Evolutionary conservation across 2,329 filamentous ascomycete species (phyloP).

Genomic region (Metarhizium brunneum): DNA sequence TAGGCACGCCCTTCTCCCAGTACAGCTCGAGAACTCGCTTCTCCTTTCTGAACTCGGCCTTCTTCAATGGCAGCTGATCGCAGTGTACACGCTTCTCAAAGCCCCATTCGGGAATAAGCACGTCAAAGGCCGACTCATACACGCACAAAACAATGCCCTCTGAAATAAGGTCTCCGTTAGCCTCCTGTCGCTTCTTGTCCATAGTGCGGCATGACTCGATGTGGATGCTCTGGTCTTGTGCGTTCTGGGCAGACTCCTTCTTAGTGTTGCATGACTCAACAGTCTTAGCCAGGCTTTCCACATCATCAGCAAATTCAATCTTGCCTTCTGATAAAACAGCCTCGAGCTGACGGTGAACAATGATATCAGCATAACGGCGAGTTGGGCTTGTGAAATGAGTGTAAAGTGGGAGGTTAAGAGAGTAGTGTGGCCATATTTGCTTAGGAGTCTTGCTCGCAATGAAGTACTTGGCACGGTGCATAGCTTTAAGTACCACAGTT

Average conservation of each 20-base stretch:
- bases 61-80: constrained; percentile 94
- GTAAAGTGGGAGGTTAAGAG: constrained; percentile 85
- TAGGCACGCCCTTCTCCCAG: constrained; percentile 99
- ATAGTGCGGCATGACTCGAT: constrained; percentile 95
- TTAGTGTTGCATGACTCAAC: constrained; percentile 96
- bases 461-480: constrained; percentile 94
- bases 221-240: constrained; percentile 97
- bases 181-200: constrained; percentile 81
- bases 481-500: constrained; percentile 86
- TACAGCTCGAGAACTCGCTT: constrained; percentile 90
- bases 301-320: constrained; percentile 79
- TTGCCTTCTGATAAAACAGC: constrained; percentile 72
- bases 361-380: constrained; percentile 85
- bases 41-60: constrained; percentile 98
- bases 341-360: constrained; percentile 93
- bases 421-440: constrained; percentile 78
- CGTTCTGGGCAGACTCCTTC: constrained; percentile 95
- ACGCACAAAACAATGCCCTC: constrained; percentile 95
- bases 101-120: constrained; percentile 94
- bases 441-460: constrained; percentile 71
- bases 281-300: constrained; percentile 82
- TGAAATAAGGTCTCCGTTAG: constrained; percentile 83
- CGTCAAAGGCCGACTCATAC: constrained; percentile 97
- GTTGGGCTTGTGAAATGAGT: constrained; percentile 97
- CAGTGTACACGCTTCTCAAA: constrained; percentile 99